Percentiles rank a stretch among this genome's conserved stretches.
Evolutionary conservation across 495 filamentous ascomycete genomes (phyloP).

Genomic region (Tricharina praecox): DNA sequence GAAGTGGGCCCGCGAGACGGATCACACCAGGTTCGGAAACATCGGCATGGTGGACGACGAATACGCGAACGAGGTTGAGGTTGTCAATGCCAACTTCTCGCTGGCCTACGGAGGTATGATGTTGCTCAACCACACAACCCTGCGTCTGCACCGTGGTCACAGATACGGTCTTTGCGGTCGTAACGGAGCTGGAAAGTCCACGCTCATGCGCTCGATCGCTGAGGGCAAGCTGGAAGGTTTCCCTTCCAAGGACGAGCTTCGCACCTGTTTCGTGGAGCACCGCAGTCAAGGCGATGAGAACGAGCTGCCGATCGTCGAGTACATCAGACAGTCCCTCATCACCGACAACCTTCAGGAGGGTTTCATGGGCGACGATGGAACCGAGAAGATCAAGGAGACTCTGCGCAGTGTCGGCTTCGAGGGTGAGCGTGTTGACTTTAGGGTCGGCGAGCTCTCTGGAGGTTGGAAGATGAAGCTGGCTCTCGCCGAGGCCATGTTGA

Average conservation of each 20-base stretch:
- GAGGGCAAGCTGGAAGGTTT: conserved; percentile 94
- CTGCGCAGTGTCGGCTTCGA: conserved; percentile 87
- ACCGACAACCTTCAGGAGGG: conserved; percentile 5
- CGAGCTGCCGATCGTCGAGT: conserved; percentile 86
- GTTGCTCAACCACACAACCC: conserved; percentile 86
- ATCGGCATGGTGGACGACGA: conserved; percentile 20
- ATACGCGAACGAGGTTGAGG: conserved; percentile 50
- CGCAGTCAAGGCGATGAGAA: conserved; percentile 86
- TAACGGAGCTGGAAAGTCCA: conserved; percentile 96
- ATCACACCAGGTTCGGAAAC: conserved; percentile 20
- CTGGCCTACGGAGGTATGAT: conserved; percentile 98
- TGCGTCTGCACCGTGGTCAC: conserved; percentile 85
- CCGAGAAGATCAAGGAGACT: conserved; percentile 63
- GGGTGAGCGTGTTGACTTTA: conserved; percentile 60
- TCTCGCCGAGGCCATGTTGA: conserved; percentile 88
- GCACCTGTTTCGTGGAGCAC: conserved; percentile 97
- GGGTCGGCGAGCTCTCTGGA: conserved; percentile 88
- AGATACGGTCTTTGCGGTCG: conserved; percentile 92
- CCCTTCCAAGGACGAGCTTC: conserved; percentile 72
- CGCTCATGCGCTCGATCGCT: conserved; percentile 91
- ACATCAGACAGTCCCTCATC: conserved; percentile 43
- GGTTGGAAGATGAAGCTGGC: conserved; percentile 99
- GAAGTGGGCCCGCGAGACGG: conserved; percentile 21
- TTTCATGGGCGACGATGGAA: conserved; percentile 7
- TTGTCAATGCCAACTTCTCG: conserved; percentile 96